Base-by-base conservation (phyloP, 2,329 filamentous ascomycete genomes). In the Colletotrichum tofieldiae region DNA sequence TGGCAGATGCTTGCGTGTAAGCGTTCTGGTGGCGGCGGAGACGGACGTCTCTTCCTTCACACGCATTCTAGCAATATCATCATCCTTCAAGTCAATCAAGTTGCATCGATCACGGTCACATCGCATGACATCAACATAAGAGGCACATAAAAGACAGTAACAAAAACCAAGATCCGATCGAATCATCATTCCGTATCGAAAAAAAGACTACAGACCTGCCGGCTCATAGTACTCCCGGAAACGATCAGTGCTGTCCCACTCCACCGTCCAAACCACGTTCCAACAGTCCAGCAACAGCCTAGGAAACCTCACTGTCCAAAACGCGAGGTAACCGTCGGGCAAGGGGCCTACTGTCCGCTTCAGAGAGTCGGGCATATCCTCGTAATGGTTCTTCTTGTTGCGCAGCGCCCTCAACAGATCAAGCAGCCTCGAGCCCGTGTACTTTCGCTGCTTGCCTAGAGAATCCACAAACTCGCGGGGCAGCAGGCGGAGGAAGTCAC, bases 381-480 rank as follows among this genome's bases (percentile, higher is more conserved):
- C 95, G 80, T 98, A 99, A 80, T 99, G 96, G 75, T 98, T 98
- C 77, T 93, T 94, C 89, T 99, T 99, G 83, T 99, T 99, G 32
- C 96, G 88, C 67, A 99, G 85, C 1, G 96, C 96, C 1, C 96
- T 90, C 26, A 99, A 84, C 29, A 99, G 86, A 82, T 99, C 96
- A 66, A 99, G 84, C 79, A 99, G 89, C 58, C 91, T 90, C 1
- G 90, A 89, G 0, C 95, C 95, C 0, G 93, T 96, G 82, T 99
- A 99, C 82, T 98, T 98, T 78, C 96, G 90, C 83, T 98, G 96
- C 83, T 97, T 98, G 71, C 95, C 95, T 8, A 98, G 87, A 2
- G 93, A 96, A 49, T 97, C 94, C 73, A 97, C 92, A 80, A 98
- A 98, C 41, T 93, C 91, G 65, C 91, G 90, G 11, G 95, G 94